Percentiles rank a stretch among this genome's conserved stretches.
Evolutionary conservation across 768 basidiomycete genomes (phyloP).

Genomic region (Leucosporidium creatinivorum): DNA sequence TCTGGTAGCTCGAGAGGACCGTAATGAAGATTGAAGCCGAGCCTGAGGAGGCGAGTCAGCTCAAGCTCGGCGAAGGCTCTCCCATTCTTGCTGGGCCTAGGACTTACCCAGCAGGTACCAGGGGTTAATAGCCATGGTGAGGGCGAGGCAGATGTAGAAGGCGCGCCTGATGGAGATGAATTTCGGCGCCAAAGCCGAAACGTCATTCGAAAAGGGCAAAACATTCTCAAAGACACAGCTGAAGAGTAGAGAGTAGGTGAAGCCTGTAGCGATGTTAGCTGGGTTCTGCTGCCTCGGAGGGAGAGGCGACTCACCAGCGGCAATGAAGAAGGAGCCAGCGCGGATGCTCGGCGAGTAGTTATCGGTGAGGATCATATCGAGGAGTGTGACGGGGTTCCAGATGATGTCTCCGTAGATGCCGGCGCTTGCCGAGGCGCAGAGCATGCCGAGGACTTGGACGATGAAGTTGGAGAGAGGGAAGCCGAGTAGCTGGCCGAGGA

Average conservation of each 20-base stretch:
- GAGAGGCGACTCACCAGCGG: not conserved
- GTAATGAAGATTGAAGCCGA: slow-evolving; percentile 34
- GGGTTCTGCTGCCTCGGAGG: no score
- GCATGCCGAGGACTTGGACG: slow-evolving; percentile 34
- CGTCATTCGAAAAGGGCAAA: slow-evolving; percentile 29
- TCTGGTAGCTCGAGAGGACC: slow-evolving; percentile 23
- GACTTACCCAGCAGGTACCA: not conserved
- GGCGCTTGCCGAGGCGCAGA: slow-evolving; percentile 34
- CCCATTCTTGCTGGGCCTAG: no score
- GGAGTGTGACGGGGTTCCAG: slow-evolving; percentile 38
- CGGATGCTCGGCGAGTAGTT: slow-evolving; percentile 35
- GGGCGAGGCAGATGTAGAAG: slow-evolving; percentile 31
- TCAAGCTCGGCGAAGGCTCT: not conserved
- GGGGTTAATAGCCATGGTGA: not conserved
- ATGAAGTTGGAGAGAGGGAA: slow-evolving; percentile 39
- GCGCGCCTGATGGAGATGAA: slow-evolving; percentile 36
- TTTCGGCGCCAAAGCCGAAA: slow-evolving; percentile 32
- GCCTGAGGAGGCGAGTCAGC: not conserved
- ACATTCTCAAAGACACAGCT: slow-evolving; percentile 36
- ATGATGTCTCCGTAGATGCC: slow-evolving; percentile 26
- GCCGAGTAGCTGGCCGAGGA: slow-evolving; percentile 38
- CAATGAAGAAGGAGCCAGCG: slow-evolving; percentile 38
- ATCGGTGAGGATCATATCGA: slow-evolving; percentile 36
- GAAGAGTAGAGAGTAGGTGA: slow-evolving; percentile 36
- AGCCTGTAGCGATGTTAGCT: slow-evolving; percentile 7